Evolutionary conservation across 805 yeast genomes (phyloP).

Genomic region (Candida verbasci): DNA sequence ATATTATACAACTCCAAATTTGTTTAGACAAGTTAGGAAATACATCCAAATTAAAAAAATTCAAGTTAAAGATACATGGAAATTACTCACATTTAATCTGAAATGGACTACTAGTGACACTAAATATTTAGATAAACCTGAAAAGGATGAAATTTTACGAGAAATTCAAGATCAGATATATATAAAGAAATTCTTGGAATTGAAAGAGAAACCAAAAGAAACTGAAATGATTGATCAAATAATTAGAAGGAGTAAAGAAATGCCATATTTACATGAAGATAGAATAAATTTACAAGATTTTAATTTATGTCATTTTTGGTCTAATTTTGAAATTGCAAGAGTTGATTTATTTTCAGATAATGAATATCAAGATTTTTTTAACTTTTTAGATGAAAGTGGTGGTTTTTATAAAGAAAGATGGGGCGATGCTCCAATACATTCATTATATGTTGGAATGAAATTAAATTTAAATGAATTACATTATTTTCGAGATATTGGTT

Average conservation of each 20-base stretch:
- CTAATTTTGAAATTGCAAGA: conserved; percentile 88
- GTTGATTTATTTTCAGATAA: conserved; percentile 68
- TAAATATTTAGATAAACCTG: conserved; percentile 19
- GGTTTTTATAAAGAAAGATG: conserved; percentile 91
- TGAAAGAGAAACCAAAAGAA: conserved; percentile 17
- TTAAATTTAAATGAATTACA: conserved; percentile 69
- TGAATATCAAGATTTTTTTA: conserved; percentile 62
- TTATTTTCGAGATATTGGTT: conserved; percentile 91
- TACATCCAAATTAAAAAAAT: conserved; percentile 47
- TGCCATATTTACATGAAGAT: conserved; percentile 42
- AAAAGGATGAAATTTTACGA: conserved; percentile 16
- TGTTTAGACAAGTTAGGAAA: conserved; percentile 68
- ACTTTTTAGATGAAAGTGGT: conserved; percentile 62
- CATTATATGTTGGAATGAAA: conserved; percentile 78
- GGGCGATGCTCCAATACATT: conserved; percentile 97
- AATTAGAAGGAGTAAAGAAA: conserved; percentile 30
- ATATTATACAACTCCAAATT: conserved; percentile 74
- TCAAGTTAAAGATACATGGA: conserved; percentile 64
- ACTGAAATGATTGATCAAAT: conserved; percentile 33
- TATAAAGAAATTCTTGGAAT: conserved; percentile 18
- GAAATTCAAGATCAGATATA: conserved; percentile 25
- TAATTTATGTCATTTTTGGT: conserved; percentile 86
- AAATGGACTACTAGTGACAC: conserved; percentile 19
- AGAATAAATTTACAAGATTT: conserved; percentile 63
- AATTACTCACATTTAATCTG: conserved; percentile 46